phyloP scores from a whole-genome alignment of 352 stramenopile genomes.

The Pythium chondricola region DNA sequence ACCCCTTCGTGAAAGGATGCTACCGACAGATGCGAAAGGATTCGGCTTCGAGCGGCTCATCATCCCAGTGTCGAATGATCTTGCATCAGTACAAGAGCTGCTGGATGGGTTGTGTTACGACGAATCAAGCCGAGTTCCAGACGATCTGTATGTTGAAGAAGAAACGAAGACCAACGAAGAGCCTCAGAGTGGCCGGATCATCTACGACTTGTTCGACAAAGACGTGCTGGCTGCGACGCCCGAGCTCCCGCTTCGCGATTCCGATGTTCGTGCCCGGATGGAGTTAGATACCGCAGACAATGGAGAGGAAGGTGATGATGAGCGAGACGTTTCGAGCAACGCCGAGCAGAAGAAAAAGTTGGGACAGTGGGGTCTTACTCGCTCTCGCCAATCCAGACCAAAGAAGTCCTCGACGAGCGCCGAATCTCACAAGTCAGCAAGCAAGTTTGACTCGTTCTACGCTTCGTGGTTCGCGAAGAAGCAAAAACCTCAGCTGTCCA shows the following conservation, averaged over 20 bases:
- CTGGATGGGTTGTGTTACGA: constrained; percentile 1
- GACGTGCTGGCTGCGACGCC: constrained; percentile 15
- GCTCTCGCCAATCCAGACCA: too few species aligned
- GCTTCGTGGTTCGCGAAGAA: constrained; percentile 69
- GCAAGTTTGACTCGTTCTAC: constrained; percentile 69
- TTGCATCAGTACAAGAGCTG: neutral
- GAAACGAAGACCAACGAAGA: constrained; percentile 9
- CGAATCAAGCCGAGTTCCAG: neutral
- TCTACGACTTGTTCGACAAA: constrained; percentile 4
- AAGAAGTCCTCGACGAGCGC: too few species aligned
- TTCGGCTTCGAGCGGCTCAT: neutral
- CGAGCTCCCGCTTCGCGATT: neutral
- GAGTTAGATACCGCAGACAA: constrained; percentile 21
- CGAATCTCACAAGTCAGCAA: constrained; percentile 30
- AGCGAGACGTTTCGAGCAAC: constrained; percentile 9
- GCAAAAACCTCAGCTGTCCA: constrained; percentile 9
- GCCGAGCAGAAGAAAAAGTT: constrained; percentile 49
- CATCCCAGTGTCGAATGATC: neutral
- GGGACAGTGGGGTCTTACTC: constrained; percentile 69
- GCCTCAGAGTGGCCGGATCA: neutral
- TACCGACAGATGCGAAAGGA: neutral
- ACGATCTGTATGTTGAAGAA: constrained; percentile 29
- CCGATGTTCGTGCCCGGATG: constrained; percentile 1
- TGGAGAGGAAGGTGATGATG: constrained; percentile 15
- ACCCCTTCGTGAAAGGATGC: neutral